phyloP scores from a whole-genome alignment of 2,329 filamentous ascomycete genomes.

The Alternaria tenuissima region DNA sequence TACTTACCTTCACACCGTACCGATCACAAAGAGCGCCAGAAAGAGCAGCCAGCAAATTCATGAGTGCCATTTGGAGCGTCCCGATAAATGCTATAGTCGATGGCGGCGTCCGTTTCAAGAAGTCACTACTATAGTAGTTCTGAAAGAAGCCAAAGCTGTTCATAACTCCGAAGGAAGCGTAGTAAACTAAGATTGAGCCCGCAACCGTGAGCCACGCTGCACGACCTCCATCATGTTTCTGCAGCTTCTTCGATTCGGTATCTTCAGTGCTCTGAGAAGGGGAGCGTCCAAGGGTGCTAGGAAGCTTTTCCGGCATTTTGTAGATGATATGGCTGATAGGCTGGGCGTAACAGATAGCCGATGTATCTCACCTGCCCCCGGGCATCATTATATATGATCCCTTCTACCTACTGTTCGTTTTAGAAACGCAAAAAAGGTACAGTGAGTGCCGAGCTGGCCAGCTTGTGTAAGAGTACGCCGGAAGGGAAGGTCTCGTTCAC shows the following conservation, averaged over 20 bases:
- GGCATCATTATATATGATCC: conserved; percentile 14
- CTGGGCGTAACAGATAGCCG: background rate
- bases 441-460: background rate
- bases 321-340: conserved; percentile 4
- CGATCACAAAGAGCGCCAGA: conserved; percentile 70
- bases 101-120: conserved; percentile 41
- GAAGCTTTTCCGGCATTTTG: conserved; percentile 26
- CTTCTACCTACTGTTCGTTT: background rate
- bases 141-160: conserved; percentile 57
- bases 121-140: conserved; percentile 53
- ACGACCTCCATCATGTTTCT: conserved; percentile 24
- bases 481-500: conserved; percentile 10
- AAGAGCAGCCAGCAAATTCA: conserved; percentile 64
- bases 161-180: conserved; percentile 52
- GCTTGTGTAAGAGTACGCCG: background rate
- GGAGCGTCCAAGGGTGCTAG: conserved; percentile 14
- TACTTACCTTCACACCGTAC: conserved; percentile 63
- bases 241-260: conserved; percentile 37
- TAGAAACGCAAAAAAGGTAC: background rate
- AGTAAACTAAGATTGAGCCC: conserved; percentile 50
- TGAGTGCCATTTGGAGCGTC: conserved; percentile 53
- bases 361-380: conserved; percentile 6
- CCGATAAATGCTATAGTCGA: conserved; percentile 56
- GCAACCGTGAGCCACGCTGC: conserved; percentile 47
- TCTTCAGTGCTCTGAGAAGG: conserved; percentile 22